Base-by-base conservation (phyloP, 352 stramenopile genomes). In the Globisporangium splendens region DNA sequence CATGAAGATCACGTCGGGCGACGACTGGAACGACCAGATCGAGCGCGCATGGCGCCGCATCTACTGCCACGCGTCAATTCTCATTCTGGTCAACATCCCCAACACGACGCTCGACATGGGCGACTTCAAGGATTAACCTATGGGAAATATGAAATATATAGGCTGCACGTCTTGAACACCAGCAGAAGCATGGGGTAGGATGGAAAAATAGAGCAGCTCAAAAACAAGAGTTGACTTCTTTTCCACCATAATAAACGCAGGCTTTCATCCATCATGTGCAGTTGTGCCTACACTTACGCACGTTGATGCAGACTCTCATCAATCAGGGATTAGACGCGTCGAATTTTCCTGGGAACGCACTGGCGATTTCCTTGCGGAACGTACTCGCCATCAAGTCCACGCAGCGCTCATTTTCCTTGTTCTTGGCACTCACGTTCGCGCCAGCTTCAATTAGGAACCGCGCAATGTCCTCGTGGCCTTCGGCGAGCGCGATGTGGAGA, bases 31-130 rank as follows among this genome's bases (percentile, higher is more conserved):
- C 52, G 72, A 80, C 20, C 66, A 43, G 3, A 76, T 78, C 24
- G 79, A 89, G 54, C 53, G 46, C 3, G 73, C 77, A 6, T 89
- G 77, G 75, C 75, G 68, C 10, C 66, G 65, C 28, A 86, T 89
- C 21, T 88, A 85, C 60, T 81, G 71, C 53, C 79, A 87, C 59
- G 75, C 73, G 4, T 42, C 75, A 8, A 80, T 86, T 42, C 62
- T 86, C 39, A 88, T 88, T 33, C 64, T 88, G n/a, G 68, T 85
- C 31, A 89, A 83, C 49, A 85, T 83, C 20, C 73, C 77, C 6
- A 79, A 83, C 54, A 62, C 66, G 17, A 63, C 70, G 4, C 50
- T 83, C 38, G 68, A 86, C 46, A 68, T 85, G 31, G 70, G 58
- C 47, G 66, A 81, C 47, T 79, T 54, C 57, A 56, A 66, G 38